Evolutionary conservation across 306 rosid genomes (phyloP).

Genomic region (Coriaria nepalensis): DNA sequence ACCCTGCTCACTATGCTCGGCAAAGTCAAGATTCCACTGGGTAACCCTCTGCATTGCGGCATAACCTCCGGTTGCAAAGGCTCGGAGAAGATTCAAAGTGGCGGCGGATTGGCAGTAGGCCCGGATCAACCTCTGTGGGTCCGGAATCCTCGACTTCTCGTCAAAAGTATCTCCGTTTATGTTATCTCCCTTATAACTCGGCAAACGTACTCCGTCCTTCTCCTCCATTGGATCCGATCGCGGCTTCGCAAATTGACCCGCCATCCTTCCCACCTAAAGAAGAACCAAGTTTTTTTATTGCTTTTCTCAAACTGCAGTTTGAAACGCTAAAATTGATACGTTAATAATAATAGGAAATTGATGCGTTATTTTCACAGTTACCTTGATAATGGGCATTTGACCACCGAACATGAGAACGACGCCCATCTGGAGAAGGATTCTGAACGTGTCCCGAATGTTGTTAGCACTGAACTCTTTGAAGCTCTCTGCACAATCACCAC

Average conservation of each 20-base stretch:
- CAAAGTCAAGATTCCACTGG: constrained; percentile 70
- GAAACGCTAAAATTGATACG: neutral
- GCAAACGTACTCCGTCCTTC: constrained; percentile 48
- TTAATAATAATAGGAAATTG: neutral
- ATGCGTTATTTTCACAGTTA: neutral
- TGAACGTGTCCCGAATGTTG: constrained; percentile 54
- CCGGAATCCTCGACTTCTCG: constrained; percentile 54
- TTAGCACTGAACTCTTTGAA: constrained; percentile 71
- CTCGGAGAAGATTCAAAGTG: constrained; percentile 52
- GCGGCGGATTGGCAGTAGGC: constrained; percentile 69
- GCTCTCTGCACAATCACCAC: constrained; percentile 72
- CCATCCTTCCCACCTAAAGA: constrained; percentile 70
- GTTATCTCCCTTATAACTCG: constrained; percentile 55
- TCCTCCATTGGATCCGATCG: constrained; percentile 38
- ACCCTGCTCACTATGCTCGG: constrained; percentile 60
- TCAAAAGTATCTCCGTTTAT: constrained; percentile 50
- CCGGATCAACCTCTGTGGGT: constrained; percentile 59
- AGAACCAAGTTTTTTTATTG: neutral
- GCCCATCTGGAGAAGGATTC: constrained; percentile 60
- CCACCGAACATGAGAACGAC: constrained; percentile 77
- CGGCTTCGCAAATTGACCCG: constrained; percentile 70
- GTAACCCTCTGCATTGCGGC: constrained; percentile 73
- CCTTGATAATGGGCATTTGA: constrained; percentile 58
- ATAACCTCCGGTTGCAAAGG: constrained; percentile 74
- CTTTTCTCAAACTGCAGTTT: neutral